Evolutionary conservation across 306 rosid species (phyloP).

Genomic region (Dryas alaskensis): DNA sequence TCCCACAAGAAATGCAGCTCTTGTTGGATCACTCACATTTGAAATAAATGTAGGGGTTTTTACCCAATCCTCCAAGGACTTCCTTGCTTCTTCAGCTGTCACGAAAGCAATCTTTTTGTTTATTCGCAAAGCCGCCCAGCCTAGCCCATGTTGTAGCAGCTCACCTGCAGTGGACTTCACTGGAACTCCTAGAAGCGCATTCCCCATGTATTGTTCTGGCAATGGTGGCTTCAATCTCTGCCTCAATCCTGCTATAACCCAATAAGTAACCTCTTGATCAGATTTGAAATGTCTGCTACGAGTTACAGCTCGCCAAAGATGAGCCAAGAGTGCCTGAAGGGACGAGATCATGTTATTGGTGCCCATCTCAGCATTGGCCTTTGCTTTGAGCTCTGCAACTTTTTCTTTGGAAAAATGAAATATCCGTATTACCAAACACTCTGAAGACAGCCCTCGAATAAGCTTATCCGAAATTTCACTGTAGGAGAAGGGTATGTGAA

Average conservation of each 20-base stretch:
- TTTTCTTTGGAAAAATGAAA: conserved; percentile 6
- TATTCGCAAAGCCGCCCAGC: conserved; percentile 3
- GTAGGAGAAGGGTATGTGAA: not conserved
- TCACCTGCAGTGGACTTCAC: not conserved
- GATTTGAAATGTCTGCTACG: not conserved
- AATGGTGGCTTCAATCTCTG: not conserved
- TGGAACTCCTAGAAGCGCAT: not conserved
- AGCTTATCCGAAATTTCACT: not conserved
- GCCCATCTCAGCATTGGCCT: conserved; percentile 15
- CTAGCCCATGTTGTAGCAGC: not conserved
- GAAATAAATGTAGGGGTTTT: not conserved
- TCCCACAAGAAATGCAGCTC: not conserved
- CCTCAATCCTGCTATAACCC: not conserved
- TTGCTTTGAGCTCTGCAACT: conserved; percentile 7
- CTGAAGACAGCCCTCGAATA: too few relatives aligned
- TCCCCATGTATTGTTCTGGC: not conserved
- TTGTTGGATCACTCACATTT: conserved; percentile 2
- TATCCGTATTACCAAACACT: not conserved
- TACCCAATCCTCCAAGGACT: not conserved
- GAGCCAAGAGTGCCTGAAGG: conserved; percentile 7
- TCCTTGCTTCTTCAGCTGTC: conserved; percentile 28
- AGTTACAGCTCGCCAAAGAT: conserved; percentile 3
- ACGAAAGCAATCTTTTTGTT: not conserved
- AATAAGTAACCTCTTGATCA: not conserved
- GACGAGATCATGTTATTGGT: conserved; percentile 5